Evolutionary conservation across 2,329 filamentous ascomycete genomes (phyloP).

Genomic region (Hymenoscyphus linearis): DNA sequence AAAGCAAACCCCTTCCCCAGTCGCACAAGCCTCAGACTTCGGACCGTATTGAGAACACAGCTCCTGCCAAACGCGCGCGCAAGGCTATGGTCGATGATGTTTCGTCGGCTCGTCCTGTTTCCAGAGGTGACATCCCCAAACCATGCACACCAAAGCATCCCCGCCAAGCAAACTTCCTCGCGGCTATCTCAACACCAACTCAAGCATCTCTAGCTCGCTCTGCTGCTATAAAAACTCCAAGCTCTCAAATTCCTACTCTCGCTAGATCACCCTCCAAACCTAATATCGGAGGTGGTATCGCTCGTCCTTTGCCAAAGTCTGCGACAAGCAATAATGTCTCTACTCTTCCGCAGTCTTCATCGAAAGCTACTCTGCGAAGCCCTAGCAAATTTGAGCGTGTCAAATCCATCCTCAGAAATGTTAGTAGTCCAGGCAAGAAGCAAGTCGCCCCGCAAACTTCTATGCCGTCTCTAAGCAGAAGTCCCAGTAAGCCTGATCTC

Average conservation of each 20-base stretch:
- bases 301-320: conserved; percentile 48
- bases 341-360: conserved; percentile 28
- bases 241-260: conserved; percentile 40
- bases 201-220: conserved; percentile 65
- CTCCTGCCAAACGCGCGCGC: conserved; percentile 66
- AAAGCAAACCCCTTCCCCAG: conserved; percentile 32
- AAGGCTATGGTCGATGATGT: conserved; percentile 63
- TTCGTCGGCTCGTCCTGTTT: conserved; percentile 57
- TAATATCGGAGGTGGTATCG: conserved; percentile 34
- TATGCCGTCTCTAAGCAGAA: conserved; percentile 30
- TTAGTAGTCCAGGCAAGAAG: conserved; percentile 22
- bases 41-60: conserved; percentile 28
- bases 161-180: conserved; percentile 42
- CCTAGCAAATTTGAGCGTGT: conserved; percentile 41
- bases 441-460: conserved; percentile 15
- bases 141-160: conserved; percentile 38
- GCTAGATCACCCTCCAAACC: conserved; percentile 51
- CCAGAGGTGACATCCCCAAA: conserved; percentile 41
- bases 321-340: conserved; percentile 44
- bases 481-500: conserved; percentile 44
- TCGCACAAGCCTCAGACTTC: conserved; percentile 5
- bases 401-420: conserved; percentile 51
- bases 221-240: conserved; percentile 49
- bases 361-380: conserved; percentile 20
- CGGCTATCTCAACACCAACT: conserved; percentile 69